Evolutionary conservation across 2,329 filamentous ascomycete species (phyloP).

Genomic region (Cyanodermella asteris): DNA sequence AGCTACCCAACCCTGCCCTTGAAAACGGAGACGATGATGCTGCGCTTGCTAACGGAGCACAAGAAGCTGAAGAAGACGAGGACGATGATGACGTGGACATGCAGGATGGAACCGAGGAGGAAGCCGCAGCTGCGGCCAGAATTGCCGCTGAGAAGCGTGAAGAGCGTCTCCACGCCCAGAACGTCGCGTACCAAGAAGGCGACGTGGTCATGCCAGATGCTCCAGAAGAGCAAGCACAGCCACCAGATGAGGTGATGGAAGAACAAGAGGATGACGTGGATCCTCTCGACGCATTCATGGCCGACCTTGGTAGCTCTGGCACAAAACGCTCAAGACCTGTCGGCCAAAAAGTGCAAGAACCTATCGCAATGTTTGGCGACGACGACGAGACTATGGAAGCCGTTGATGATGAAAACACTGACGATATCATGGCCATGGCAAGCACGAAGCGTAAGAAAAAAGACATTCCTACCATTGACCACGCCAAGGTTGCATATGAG

Average conservation of each 20-base stretch:
- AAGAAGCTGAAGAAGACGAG: slow-evolving; percentile 41
- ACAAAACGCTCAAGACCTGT: slow-evolving; percentile 18
- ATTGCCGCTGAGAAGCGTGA: slow-evolving; percentile 71
- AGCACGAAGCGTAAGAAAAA: slow-evolving; percentile 76
- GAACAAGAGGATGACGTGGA: slow-evolving; percentile 55
- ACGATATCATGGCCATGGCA: slow-evolving; percentile 40
- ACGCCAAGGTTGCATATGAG: slow-evolving; percentile 65
- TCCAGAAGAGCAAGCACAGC: slow-evolving; percentile 16
- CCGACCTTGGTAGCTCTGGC: slow-evolving; percentile 27
- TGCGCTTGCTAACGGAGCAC: slow-evolving; percentile 38
- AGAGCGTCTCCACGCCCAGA: slow-evolving; percentile 32
- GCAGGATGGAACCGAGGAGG: slow-evolving; percentile 68
- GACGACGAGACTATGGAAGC: too few relatives aligned
- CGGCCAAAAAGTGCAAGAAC: slow-evolving; percentile 42
- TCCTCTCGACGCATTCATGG: slow-evolving; percentile 95
- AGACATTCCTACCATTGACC: slow-evolving; percentile 73
- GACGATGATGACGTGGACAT: slow-evolving; percentile 55
- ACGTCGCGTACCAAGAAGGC: slow-evolving; percentile 12
- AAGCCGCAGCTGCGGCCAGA: slow-evolving; percentile 63
- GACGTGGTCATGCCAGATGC: slow-evolving; percentile 15
- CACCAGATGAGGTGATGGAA: slow-evolving; percentile 12
- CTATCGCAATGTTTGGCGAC: slow-evolving; percentile 74
- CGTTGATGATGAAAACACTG: slow-evolving; percentile 38
- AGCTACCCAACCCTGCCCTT: slow-evolving; percentile 57
- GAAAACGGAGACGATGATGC: slow-evolving; percentile 32